Base-by-base conservation (phyloP, 257 asterid genomes). In the Vinca minor region DNA sequence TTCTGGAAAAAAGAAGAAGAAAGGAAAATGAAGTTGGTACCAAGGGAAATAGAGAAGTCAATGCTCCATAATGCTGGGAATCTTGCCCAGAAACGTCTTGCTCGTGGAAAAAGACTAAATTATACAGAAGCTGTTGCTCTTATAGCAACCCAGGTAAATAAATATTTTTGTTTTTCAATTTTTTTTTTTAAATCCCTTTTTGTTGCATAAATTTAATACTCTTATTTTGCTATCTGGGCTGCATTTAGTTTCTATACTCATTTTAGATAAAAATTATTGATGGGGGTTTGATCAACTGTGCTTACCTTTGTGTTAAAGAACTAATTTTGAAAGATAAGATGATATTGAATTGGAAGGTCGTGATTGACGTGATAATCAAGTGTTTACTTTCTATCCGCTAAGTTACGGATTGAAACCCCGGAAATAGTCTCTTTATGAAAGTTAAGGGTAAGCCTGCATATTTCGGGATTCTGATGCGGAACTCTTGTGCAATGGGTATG, bases 81-180 rank as follows among this genome's bases (percentile, higher is more conserved):
- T 60, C 74, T 92, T 18, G 97, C 97, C 28, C 96, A 92, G 79
- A 92, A 87, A 80, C 97, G 97, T 65, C 83, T 92, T 67, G 97
- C 96, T 48, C 96, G 98, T 50, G 98, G 89, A 25, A 77, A 78
- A 23, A 85, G 82, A 78, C 98, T 92, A 42, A 92, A 92, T 75
- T 76, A 85, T 75, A 61, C 89, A 28, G 98, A 92, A 83, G 73
- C 94, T 21, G 82, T 82, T 65, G 98, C 98, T 68, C 95, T 92
- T 44, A 85, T 89, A 34, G 96, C 72, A 28, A 54, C 61, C 35
- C 75, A 64, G 75, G 75, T 67, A 17, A 18, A 2, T 32, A 3
- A 3, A 8, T 1, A 0, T 11, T 29, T 52, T 50, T 34, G 8
- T 58, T 54, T 25, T 12, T 1, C 23, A 38, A 1, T 21, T 15